Evolutionary conservation across 208 protist genomes (phyloP), one percentile per base, ranked within the genome.

Genomic region (Herpetomonas samuelpessoai): DNA sequence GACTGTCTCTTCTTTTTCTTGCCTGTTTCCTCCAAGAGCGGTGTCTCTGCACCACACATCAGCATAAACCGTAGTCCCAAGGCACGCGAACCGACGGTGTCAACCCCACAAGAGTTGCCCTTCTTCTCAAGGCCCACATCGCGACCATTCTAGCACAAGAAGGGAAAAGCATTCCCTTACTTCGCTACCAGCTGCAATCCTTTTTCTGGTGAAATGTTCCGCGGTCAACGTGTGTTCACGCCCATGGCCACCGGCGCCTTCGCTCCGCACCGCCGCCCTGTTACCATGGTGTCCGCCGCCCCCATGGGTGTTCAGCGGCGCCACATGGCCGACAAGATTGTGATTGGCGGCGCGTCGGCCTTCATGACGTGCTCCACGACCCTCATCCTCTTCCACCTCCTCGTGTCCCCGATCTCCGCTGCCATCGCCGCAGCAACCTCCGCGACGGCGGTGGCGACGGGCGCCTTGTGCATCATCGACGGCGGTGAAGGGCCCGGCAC

Each of bases 301-400:
- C 27, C 70, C 41, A 28, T 47, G 27, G 21, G 31, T 46, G 57
- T 28, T 18, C 10, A 29, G n/a, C 76, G 66, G 26, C 77, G 66
- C 25, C 57, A 50, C 66, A 82, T 83, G 71, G 74, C 82, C n/a
- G 90, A 96, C 68, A 96, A 96, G 56, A 60, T 93, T 9, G 47
- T 86, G 62, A 66, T 96, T 19, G 90, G 90, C 3, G 68, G 84
- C 30, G 71, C 44, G 57, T 77, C 86, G 1, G 57, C 86, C 26
- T 56, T 76, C 21, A 63, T 79, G 14, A 93, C 90, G 3, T 83
- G 77, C 56, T 39, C 71, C 21, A 91, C 86, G 7, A 91, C 80
- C 2, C 52, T 92, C 3, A 74, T 60, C 2, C 69, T 96, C 16
- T 96, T 93, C 25, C 90, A 96, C 63, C 81, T 96, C 10, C 50